phyloP scores from a whole-genome alignment of 2,329 filamentous ascomycete species.

The Paraconiothyrium brasiliense region DNA sequence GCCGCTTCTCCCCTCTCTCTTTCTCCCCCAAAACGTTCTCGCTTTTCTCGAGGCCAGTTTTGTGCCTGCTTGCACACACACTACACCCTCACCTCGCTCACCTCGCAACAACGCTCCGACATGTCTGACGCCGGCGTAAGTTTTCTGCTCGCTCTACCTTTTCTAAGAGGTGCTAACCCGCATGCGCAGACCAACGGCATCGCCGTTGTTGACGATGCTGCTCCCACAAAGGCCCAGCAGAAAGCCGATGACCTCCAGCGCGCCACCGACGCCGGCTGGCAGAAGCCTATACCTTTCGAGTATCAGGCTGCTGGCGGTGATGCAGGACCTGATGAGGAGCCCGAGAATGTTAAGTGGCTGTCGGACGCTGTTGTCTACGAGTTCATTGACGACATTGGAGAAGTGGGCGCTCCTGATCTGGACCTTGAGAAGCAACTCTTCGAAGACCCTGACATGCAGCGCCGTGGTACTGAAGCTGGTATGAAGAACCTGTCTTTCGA shows the following conservation, averaged over 20 bases:
- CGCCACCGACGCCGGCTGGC: constrained; percentile 57
- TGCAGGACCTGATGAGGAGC: constrained; percentile 25
- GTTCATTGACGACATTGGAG: constrained; percentile 86
- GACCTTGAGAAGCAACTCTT: constrained; percentile 83
- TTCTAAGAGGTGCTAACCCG: neutral
- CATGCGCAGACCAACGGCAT: constrained; percentile 11
- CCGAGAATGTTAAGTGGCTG: constrained; percentile 54
- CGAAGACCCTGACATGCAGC: constrained; percentile 60
- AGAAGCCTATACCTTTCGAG: constrained; percentile 31
- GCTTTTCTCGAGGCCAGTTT: constrained; percentile 26
- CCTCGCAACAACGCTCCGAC: constrained; percentile 5
- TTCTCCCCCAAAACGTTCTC: neutral
- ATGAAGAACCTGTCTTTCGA: constrained; percentile 69
- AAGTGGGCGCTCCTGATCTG: constrained; percentile 76
- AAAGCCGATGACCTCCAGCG: constrained; percentile 36
- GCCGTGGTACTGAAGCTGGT: constrained; percentile 63
- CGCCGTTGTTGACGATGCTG: constrained; percentile 25
- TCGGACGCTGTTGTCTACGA: constrained; percentile 75
- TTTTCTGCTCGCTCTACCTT: neutral
- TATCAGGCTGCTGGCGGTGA: constrained; percentile 28
- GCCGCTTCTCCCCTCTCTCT: neutral
- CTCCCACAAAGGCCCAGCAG: constrained; percentile 30
- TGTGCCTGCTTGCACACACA: neutral
- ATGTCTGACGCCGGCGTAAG: constrained; percentile 33
- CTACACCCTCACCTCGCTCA: constrained; percentile 1